Evolutionary conservation across 805 yeast species (phyloP).

Genomic region (Myxozyma kluyveri): DNA sequence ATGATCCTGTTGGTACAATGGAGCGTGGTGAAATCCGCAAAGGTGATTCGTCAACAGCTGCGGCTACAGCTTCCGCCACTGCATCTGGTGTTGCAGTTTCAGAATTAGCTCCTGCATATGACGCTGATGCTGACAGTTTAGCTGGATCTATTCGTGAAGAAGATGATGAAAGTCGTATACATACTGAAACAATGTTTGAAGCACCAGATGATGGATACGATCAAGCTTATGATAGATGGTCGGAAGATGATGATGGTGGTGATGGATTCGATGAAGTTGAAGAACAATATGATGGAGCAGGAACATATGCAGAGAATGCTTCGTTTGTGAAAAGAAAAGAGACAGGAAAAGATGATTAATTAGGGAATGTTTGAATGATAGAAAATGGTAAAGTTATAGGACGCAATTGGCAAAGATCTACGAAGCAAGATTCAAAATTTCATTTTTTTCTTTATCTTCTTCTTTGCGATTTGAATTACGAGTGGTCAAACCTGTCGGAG

Average conservation of each 20-base stretch:
- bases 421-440: too few species aligned
- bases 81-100: too few species aligned
- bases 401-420: too few species aligned
- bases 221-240: slow-evolving; percentile 28
- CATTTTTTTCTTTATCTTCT: neutral
- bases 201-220: slow-evolving; percentile 31
- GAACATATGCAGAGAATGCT: neutral
- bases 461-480: neutral
- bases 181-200: slow-evolving; percentile 25
- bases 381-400: too few species aligned
- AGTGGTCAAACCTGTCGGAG: neutral
- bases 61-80: too few species aligned
- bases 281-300: neutral
- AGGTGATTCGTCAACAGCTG: too few species aligned
- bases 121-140: slow-evolving; percentile 15
- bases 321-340: slow-evolving; percentile 4
- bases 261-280: neutral
- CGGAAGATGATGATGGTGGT: slow-evolving; percentile 26
- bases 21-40: neutral
- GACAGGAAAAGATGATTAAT: slow-evolving; percentile 15
- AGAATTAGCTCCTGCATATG: slow-evolving; percentile 5
- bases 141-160: slow-evolving; percentile 20
- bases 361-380: too few species aligned
- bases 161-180: slow-evolving; percentile 6
- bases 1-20: slow-evolving; percentile 10